A percentile compares a stretch with the other conserved stretches of the same genome.
phyloP scores from a whole-genome alignment of 768 basidiomycete species.

The Trametes cubensis region DNA sequence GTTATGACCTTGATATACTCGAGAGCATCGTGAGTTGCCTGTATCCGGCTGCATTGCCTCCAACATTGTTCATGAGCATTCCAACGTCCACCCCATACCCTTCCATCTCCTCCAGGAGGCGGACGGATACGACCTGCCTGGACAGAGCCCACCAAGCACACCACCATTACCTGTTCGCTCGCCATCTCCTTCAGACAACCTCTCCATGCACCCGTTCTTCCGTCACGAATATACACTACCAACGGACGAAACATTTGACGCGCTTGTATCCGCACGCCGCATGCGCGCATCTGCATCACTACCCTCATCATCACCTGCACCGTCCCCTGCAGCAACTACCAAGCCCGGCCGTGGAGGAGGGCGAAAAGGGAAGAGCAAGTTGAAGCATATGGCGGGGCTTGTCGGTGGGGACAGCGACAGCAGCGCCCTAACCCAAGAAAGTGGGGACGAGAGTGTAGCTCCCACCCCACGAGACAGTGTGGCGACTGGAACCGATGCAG shows the following conservation, averaged over 20 bases:
- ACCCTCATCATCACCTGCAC: slow-evolving; percentile 61
- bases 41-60: neutral
- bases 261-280: slow-evolving; percentile 63
- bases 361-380: slow-evolving; percentile 46
- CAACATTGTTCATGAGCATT: neutral
- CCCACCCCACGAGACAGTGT: slow-evolving; percentile 68
- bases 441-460: slow-evolving; percentile 67
- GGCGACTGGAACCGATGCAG: slow-evolving; percentile 69
- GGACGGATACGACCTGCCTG: slow-evolving; percentile 42
- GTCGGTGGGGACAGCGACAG: slow-evolving; percentile 84
- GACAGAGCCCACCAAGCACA: slow-evolving; percentile 10
- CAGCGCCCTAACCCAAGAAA: slow-evolving; percentile 81
- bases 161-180: slow-evolving; percentile 52
- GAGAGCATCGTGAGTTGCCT: slow-evolving; percentile 58
- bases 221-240: slow-evolving; percentile 68
- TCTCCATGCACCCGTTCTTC: slow-evolving; percentile 72
- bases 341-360: slow-evolving; percentile 45
- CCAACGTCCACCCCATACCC: neutral
- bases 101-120: slow-evolving; percentile 40
- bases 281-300: slow-evolving; percentile 65
- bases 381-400: slow-evolving; percentile 66
- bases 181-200: slow-evolving; percentile 71
- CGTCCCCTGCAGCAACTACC: slow-evolving; percentile 37
- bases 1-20: slow-evolving; percentile 76
- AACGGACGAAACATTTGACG: slow-evolving; percentile 59